Percentiles rank a stretch among this genome's conserved stretches.
Evolutionary conservation across 495 filamentous ascomycete genomes (phyloP).

Genomic region (Evernia prunastri): DNA sequence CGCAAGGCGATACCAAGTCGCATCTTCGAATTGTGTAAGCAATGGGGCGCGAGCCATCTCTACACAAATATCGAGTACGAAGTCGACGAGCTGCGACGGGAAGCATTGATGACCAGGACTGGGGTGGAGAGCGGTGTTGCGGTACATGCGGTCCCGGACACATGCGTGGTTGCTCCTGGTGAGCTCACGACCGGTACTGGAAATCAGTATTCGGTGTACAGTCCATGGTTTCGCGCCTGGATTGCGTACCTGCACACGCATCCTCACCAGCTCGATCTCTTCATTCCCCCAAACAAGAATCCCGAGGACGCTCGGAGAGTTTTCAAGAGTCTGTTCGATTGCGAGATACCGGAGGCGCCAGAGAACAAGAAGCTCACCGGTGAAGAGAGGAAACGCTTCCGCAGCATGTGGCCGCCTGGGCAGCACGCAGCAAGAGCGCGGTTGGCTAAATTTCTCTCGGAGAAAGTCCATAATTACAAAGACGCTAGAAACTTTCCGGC

Average conservation of each 20-base stretch:
- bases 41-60: conserved; percentile 65
- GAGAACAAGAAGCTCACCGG: conserved; percentile 55
- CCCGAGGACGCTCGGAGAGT: conserved; percentile 45
- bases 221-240: conserved; percentile 77
- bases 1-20: conserved; percentile 54
- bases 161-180: conserved; percentile 74
- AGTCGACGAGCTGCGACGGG: conserved; percentile 57
- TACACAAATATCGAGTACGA: conserved; percentile 56
- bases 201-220: conserved; percentile 78
- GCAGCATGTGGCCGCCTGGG: conserved; percentile 66
- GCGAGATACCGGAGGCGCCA: conserved; percentile 55
- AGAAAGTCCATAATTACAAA: conserved; percentile 56
- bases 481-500: conserved; percentile 56
- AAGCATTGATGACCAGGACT: conserved; percentile 56
- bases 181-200: conserved; percentile 54
- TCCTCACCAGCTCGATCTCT: conserved; percentile 54
- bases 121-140: conserved; percentile 55
- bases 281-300: conserved; percentile 56
- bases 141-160: conserved; percentile 66
- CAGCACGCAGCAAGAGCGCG: conserved; percentile 66
- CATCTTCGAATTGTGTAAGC: conserved; percentile 60
- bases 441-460: conserved; percentile 62
- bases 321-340: conserved; percentile 56
- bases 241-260: conserved; percentile 62
- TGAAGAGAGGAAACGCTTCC: conserved; percentile 52